Evolutionary conservation across 192 early-diverging fungal species (phyloP), one percentile per base, ranked within the genome.

Genomic region (Entomortierella chlamydospora): DNA sequence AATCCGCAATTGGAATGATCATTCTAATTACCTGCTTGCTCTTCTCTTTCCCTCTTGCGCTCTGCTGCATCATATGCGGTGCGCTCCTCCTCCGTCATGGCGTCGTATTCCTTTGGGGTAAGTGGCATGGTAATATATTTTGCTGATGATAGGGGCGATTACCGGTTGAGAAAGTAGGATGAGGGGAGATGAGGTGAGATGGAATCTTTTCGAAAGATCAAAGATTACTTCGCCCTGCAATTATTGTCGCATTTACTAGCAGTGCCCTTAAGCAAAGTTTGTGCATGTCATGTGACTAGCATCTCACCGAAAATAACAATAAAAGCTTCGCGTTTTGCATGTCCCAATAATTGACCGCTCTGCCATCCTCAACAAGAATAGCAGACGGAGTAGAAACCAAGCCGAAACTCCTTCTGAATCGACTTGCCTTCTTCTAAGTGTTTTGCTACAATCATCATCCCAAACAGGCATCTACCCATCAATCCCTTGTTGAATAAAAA

Each of bases 31-130:
- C 83, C 56, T 15, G 88, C 86, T 76, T 91, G 87, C 65, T 91
- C 89, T n/a, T 83, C 83, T 15, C 61, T 81, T 64, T 91, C 89
- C 39, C 68, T 79, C 23, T 76, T 83, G 54, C 63, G 81, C 23
- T 68, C 70, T 17, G 67, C 61, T 47, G 73, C 77, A 28, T 89
- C 85, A 23, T 79, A 56, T 22, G 51, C 82, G 25, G 78, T 79
- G 29, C 72, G 73, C 64, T 90, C 87, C 53, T 84, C 86, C 42
- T 82, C 67, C 6, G 84, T 85, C 88, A 87, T 80, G 39, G 76
- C 53, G 43, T 87, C 86, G 71, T 81, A 82, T 22, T 73, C 67
- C 57, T 82, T 70, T 29, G 47, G 61, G 29, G n/a, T 51, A 34
- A 15, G 18, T 23, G 54, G 42, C 23, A 37, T 28, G 70, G 26